These are phyloP conservation scores for Botrytis paeoniae DNA, from an alignment of 2,329 filamentous ascomycete species.

Conservation along the genomic window DNA sequence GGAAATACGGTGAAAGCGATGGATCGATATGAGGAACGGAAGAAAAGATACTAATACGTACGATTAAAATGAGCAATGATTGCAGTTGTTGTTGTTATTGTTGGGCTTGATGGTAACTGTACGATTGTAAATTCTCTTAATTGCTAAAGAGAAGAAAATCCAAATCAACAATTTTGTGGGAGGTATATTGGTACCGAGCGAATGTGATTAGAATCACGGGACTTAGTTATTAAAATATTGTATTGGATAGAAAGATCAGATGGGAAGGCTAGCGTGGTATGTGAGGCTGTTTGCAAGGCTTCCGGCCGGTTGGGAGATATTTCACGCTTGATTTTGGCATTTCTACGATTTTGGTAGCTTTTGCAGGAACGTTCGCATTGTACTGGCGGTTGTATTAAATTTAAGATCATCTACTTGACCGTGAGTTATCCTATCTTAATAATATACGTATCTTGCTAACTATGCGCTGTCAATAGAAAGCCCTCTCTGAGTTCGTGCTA, in stretches of 20 bases:
- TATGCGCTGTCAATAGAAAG: neutral
- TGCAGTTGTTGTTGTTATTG: neutral
- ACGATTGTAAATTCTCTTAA: neutral
- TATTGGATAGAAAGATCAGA: neutral
- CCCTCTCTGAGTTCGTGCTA: neutral
- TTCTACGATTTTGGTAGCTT: neutral
- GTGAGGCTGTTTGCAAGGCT: neutral
- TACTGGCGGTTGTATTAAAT: accelerated
- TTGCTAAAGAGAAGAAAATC: neutral
- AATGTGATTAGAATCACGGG: neutral
- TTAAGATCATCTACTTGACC: accelerated
- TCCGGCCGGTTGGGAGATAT: neutral
- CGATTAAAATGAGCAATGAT: neutral
- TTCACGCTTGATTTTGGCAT: neutral
- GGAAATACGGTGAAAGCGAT: neutral
- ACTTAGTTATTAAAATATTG: neutral
- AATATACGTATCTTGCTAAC: neutral
- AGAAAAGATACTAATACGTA: neutral
- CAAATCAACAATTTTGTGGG: neutral
- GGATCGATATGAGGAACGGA: neutral
- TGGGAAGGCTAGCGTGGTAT: neutral
- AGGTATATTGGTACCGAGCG: neutral
- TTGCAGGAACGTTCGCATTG: neutral
- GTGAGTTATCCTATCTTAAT: neutral
- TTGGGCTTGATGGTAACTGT: neutral